Conservation (phyloP, 1,284 basidiomycete genomes). For the Melampsora americana region DNA sequence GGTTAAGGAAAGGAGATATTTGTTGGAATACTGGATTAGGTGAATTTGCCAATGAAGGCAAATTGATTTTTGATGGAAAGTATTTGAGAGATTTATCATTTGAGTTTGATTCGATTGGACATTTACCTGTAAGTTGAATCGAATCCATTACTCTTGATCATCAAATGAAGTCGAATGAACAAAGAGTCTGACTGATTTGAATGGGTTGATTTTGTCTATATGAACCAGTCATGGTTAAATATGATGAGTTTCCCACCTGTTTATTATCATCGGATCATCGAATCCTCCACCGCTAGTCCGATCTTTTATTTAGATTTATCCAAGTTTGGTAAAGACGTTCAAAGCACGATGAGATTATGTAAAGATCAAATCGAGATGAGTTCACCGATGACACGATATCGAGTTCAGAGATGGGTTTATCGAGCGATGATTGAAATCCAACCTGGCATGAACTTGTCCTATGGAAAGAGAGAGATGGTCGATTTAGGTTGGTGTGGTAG, state of each 20-base stretch:
- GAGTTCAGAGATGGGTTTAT: constrained; percentile 56
- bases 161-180: no score
- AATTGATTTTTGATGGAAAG: constrained; percentile 55
- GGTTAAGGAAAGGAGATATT: constrained; percentile 54
- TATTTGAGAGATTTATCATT: constrained; percentile 53
- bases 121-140: constrained; percentile 54
- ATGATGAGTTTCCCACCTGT: constrained; percentile 53
- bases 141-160: no score
- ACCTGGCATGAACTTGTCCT: background rate
- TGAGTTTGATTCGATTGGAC: constrained; percentile 54
- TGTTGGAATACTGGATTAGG: constrained; percentile 54
- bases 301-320: constrained; percentile 42
- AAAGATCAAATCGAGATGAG: constrained; percentile 54
- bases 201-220: no score
- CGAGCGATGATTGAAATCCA: constrained; percentile 51
- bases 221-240: constrained; percentile 54
- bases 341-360: constrained; percentile 53
- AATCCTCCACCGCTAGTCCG: constrained; percentile 47
- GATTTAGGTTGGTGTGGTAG: constrained; percentile 46
- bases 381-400: constrained; percentile 54
- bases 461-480: background rate
- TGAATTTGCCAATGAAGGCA: constrained; percentile 50
- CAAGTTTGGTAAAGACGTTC: constrained; percentile 48
- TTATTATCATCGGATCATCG: constrained; percentile 56
- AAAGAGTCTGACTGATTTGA: no score